Evolutionary conservation across 2,329 filamentous ascomycete genomes (phyloP).

Genomic region (Epichloe brachyelytri): DNA sequence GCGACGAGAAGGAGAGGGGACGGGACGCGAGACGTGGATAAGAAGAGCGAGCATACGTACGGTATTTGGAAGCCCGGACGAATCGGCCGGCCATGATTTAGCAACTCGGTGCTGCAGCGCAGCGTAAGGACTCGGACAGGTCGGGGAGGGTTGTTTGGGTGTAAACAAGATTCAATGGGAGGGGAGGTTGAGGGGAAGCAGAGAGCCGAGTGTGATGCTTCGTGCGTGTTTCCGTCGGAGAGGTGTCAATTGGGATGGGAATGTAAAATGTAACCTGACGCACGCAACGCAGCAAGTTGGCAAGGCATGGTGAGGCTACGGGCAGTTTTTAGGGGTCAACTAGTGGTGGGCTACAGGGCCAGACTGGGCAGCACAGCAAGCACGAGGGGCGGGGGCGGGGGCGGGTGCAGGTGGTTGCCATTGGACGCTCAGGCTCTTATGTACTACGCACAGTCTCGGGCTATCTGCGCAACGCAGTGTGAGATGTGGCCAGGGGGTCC

Average conservation of each 20-base stretch:
- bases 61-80: conserved; percentile 56
- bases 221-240: not conserved
- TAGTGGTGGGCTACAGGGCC: not conserved
- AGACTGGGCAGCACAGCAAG: not conserved
- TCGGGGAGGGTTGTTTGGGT: not conserved
- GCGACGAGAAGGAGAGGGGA: not conserved
- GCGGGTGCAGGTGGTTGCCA: no score
- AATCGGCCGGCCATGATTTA: conserved; percentile 48
- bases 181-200: conserved; percentile 6
- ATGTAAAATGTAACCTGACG: not conserved
- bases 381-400: no score
- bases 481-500: no score
- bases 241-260: not conserved
- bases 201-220: conserved; percentile 1
- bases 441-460: no score
- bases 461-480: no score
- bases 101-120: conserved; percentile 8
- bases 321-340: no score
- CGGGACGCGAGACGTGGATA: no score
- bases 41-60: conserved; percentile 26
- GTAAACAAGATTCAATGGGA: conserved; percentile 1
- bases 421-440: no score
- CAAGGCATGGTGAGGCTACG: not conserved
- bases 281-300: not conserved
- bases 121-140: not conserved